Evolutionary conservation across 495 filamentous ascomycete genomes (phyloP).

Genomic region (Pyronema domesticum): DNA sequence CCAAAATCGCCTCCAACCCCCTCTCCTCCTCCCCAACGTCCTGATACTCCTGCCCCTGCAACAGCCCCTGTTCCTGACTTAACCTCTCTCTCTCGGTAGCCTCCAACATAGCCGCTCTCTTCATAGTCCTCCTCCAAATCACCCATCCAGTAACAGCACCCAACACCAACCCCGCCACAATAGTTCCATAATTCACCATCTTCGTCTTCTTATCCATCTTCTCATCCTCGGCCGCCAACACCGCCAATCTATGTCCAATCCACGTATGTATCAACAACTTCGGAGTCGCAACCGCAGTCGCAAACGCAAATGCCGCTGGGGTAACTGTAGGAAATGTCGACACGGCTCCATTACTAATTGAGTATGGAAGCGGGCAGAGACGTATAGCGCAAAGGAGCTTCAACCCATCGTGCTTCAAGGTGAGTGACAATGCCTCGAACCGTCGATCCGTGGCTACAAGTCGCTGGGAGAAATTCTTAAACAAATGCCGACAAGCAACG

Average conservation of each 20-base stretch:
- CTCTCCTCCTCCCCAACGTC: slow-evolving; percentile 6
- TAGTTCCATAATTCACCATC: slow-evolving; percentile 64
- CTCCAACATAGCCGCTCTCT: slow-evolving; percentile 68
- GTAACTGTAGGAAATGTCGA: slow-evolving; percentile 81
- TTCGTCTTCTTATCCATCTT: slow-evolving; percentile 49
- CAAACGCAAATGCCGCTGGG: slow-evolving; percentile 54
- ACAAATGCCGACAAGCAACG: slow-evolving; percentile 54
- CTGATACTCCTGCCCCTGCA: slow-evolving; percentile 6
- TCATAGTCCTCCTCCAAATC: slow-evolving; percentile 75
- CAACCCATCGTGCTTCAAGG: slow-evolving; percentile 63
- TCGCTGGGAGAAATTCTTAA: slow-evolving; percentile 57
- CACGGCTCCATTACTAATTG: slow-evolving; percentile 80
- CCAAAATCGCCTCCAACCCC: slow-evolving; percentile 5
- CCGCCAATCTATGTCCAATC: slow-evolving; percentile 60
- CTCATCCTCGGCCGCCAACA: slow-evolving; percentile 45
- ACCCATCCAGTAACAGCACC: slow-evolving; percentile 62
- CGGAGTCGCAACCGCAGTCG: slow-evolving; percentile 59
- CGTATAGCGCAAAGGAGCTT: slow-evolving; percentile 84
- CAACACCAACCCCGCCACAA: slow-evolving; percentile 48
- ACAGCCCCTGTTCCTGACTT: slow-evolving; percentile 20
- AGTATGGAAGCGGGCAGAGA: slow-evolving; percentile 86
- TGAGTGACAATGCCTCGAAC: slow-evolving; percentile 51
- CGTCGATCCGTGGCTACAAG: slow-evolving; percentile 68
- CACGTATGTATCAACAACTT: slow-evolving; percentile 88
- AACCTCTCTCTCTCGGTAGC: slow-evolving; percentile 44